A percentile compares a stretch with the other conserved stretches of the same genome.
These are phyloP conservation scores for Penicillium vulpinum DNA, from an alignment of 2,329 filamentous ascomycete species.

Conservation along the genomic window DNA sequence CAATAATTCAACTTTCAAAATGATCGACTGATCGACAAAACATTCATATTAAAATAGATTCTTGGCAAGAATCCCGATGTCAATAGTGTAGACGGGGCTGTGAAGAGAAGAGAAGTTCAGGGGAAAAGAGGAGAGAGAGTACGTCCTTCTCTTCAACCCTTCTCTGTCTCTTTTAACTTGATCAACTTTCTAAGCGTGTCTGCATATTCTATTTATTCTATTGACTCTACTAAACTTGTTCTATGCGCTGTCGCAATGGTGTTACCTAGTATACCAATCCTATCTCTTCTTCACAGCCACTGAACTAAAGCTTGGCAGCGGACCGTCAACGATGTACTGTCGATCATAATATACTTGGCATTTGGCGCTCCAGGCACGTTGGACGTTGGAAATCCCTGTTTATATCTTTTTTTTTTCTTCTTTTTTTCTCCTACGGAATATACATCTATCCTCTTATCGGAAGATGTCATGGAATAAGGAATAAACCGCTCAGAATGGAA, in stretches of 20 bases:
- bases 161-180: too few species aligned
- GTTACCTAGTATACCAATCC: not conserved
- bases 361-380: conserved; percentile 15
- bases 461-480: too few species aligned
- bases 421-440: not conserved
- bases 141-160: too few species aligned
- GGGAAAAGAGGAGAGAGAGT: conserved; percentile 1
- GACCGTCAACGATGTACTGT: conserved; percentile 30
- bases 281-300: conserved; percentile 24
- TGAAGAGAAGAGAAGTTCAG: conserved; percentile 18
- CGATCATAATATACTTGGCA: conserved; percentile 35
- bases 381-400: conserved; percentile 1
- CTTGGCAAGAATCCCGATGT: conserved; percentile 16
- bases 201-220: too few species aligned
- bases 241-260: conserved; percentile 4
- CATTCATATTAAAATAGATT: not conserved
- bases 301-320: conserved; percentile 34
- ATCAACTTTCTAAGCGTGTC: too few species aligned
- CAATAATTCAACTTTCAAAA: too few species aligned
- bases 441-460: too few species aligned
- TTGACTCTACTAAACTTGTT: not conserved
- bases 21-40: conserved; percentile 9
- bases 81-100: conserved; percentile 20
- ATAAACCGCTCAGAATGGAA: too few species aligned
- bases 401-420: conserved; percentile 1